A percentile compares a stretch with the other conserved stretches of the same genome.
phyloP scores from a whole-genome alignment of 805 yeast species.

The Saccharomycopsis selenospora region DNA sequence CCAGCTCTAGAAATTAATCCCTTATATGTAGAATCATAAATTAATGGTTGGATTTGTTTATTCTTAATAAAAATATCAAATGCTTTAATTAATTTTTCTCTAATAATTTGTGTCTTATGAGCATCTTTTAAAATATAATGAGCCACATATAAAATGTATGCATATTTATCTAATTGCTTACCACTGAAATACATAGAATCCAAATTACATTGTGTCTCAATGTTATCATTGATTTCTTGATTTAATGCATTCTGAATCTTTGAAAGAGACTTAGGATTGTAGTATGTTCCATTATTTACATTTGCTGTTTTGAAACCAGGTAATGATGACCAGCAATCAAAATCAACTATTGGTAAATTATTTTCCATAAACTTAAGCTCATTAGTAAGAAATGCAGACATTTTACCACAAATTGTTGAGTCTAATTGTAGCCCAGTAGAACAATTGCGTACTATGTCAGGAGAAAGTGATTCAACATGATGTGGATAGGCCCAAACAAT shows the following conservation, averaged over 20 bases:
- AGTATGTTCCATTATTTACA: conserved; percentile 33
- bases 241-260: conserved; percentile 41
- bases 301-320: conserved; percentile 25
- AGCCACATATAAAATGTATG: conserved; percentile 71
- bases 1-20: conserved; percentile 71
- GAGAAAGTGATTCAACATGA: conserved; percentile 36
- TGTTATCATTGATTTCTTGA: conserved; percentile 49
- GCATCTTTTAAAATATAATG: conserved; percentile 57
- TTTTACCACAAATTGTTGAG: conserved; percentile 46
- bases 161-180: conserved; percentile 81
- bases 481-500: conserved; percentile 49
- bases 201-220: conserved; percentile 49
- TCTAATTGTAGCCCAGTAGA: conserved; percentile 37
- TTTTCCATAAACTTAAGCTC: conserved; percentile 34
- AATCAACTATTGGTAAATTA: conserved; percentile 38
- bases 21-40: conserved; percentile 72
- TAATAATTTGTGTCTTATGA: conserved; percentile 40
- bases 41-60: conserved; percentile 62
- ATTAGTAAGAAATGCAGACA: conserved; percentile 40
- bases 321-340: conserved; percentile 54
- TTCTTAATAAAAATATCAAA: conserved; percentile 63
- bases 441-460: conserved; percentile 24
- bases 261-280: conserved; percentile 32
- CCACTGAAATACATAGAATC: conserved; percentile 92
- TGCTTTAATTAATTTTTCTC: conserved; percentile 58